phyloP scores from a whole-genome alignment of 805 yeast genomes.

The Candida sithepensis region DNA sequence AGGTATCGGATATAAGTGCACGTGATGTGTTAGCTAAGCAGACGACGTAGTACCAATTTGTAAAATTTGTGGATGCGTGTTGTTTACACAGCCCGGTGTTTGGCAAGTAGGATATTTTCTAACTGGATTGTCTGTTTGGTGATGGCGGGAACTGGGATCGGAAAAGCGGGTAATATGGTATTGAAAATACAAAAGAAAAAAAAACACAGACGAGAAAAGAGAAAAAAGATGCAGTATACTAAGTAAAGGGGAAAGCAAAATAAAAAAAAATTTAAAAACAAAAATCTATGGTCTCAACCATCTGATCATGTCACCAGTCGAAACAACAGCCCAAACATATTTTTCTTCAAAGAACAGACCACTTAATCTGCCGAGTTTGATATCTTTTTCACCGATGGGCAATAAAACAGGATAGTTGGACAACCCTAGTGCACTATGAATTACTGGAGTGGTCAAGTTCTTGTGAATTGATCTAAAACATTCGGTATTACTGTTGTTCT shows the following conservation, averaged over 20 bases:
- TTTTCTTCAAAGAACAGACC: constrained; percentile 29
- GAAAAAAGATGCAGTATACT: not conserved
- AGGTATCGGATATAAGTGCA: not conserved
- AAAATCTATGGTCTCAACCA: constrained; percentile 33
- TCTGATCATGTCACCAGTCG: constrained; percentile 36
- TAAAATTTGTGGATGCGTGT: no score
- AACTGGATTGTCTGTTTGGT: no score
- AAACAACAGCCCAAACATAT: constrained; percentile 35
- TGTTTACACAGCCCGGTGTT: no score
- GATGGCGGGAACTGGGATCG: no score
- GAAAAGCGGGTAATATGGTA: not conserved
- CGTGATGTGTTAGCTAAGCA: no score
- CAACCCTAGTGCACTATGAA: constrained; percentile 26
- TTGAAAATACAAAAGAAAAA: not conserved
- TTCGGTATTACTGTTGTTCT: constrained; percentile 1
- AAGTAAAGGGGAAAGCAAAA: no score
- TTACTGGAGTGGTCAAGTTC: constrained; percentile 4
- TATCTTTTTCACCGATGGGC: constrained; percentile 32
- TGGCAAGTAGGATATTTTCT: no score
- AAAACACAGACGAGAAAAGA: not conserved
- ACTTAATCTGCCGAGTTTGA: constrained; percentile 32
- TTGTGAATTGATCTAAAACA: not conserved
- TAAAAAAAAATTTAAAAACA: not conserved
- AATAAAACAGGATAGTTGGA: constrained; percentile 27
- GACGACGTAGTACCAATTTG: no score